Percentiles rank a stretch among this genome's conserved stretches.
Conservation (phyloP, 768 basidiomycete species). For the Russula vinacea region DNA sequence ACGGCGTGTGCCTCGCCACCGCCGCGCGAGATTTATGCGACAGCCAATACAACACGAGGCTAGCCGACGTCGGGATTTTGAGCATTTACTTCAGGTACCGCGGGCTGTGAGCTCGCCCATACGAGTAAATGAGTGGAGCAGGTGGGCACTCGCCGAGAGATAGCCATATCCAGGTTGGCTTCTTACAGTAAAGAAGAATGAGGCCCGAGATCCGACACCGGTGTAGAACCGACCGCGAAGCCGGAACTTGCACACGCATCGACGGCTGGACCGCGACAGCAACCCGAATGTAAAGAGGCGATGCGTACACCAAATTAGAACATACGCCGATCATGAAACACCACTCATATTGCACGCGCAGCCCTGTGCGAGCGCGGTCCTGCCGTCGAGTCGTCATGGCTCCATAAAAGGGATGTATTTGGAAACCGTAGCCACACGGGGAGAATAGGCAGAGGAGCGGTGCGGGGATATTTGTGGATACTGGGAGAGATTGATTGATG, state of each 20-base stretch:
- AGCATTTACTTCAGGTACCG: not conserved
- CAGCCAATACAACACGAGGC: not conserved
- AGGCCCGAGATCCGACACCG: slow-evolving; percentile 6
- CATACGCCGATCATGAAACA: slow-evolving; percentile 14
- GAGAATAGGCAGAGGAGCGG: not conserved
- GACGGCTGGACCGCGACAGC: not conserved
- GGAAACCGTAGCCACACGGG: not conserved
- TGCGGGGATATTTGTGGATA: slow-evolving; percentile 1
- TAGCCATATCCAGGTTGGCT: not conserved
- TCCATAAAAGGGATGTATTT: not conserved
- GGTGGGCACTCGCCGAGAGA: not conserved
- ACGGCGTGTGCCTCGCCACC: not conserved
- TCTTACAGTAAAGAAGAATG: not conserved
- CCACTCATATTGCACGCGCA: not conserved
- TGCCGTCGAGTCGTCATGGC: not conserved
- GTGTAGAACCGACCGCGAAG: not conserved
- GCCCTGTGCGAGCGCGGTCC: not conserved
- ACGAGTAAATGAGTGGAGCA: not conserved
- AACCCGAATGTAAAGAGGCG: slow-evolving; percentile 13
- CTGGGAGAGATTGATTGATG: too few relatives aligned
- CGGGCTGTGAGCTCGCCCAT: not conserved
- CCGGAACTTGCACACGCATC: slow-evolving; percentile 13
- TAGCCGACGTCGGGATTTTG: not conserved
- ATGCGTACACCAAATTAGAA: slow-evolving; percentile 13
- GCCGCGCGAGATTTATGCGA: not conserved